These are phyloP conservation scores for Lachnellula occidentalis DNA, from an alignment of 2,329 filamentous ascomycete genomes.

Conservation along the genomic window DNA sequence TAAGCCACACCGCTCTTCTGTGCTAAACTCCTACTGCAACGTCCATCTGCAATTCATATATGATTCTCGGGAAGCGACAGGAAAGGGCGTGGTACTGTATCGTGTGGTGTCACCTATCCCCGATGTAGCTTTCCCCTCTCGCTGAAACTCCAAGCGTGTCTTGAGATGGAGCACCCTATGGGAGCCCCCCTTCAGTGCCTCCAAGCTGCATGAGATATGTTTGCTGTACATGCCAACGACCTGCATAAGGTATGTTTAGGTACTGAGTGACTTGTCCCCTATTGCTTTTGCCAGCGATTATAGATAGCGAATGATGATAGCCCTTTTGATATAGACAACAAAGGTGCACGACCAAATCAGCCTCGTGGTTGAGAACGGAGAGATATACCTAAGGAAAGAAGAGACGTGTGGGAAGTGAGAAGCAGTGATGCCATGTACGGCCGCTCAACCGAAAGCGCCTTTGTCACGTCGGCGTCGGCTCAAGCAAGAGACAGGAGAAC, in stretches of 20 bases:
- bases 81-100: background rate
- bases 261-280: background rate
- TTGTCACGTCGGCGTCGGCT: background rate
- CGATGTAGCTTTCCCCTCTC: background rate
- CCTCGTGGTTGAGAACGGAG: background rate
- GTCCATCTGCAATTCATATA: background rate
- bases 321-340: background rate
- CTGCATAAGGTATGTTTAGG: background rate
- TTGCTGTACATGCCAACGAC: background rate
- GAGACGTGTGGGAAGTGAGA: background rate
- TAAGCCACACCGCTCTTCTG: slow-evolving; percentile 8
- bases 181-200: background rate
- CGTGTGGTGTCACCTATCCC: background rate
- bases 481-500: background rate
- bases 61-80: slow-evolving; percentile 4
- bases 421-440: background rate
- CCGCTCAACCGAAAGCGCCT: too few relatives aligned
- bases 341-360: background rate
- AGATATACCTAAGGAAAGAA: background rate
- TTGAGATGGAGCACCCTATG: background rate
- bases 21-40: background rate
- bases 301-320: background rate
- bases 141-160: background rate
- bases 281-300: background rate
- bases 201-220: background rate